These are phyloP conservation scores for Phtheirospermum japonicum DNA, from an alignment of 257 asterid species.

Conservation along the genomic window DNA sequence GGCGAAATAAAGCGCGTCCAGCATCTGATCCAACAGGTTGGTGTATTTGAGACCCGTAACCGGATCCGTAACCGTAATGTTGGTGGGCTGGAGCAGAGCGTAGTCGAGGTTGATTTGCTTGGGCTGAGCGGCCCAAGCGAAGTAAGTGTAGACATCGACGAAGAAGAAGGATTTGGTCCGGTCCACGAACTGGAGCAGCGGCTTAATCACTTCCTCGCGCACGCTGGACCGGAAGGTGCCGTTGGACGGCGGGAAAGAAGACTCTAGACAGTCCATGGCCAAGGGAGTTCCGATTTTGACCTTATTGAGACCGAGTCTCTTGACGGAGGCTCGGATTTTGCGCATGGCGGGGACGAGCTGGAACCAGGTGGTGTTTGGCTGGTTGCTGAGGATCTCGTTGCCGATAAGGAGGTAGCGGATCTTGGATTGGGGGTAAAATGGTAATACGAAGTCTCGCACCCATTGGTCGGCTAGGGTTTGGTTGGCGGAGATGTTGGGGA, in stretches of 20 bases:
- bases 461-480: slow-evolving; percentile 73
- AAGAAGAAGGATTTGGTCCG: slow-evolving; percentile 77
- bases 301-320: slow-evolving; percentile 47
- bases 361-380: slow-evolving; percentile 76
- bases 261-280: slow-evolving; percentile 66
- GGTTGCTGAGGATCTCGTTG: slow-evolving; percentile 77
- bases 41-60: slow-evolving; percentile 58
- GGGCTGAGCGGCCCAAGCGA: slow-evolving; percentile 69
- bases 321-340: slow-evolving; percentile 56
- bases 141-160: slow-evolving; percentile 77
- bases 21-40: slow-evolving; percentile 78
- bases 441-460: slow-evolving; percentile 61
- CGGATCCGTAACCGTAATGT: slow-evolving; percentile 60
- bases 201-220: slow-evolving; percentile 47
- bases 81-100: slow-evolving; percentile 54
- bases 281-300: slow-evolving; percentile 83
- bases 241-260: slow-evolving; percentile 83
- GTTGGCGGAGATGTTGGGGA: slow-evolving; percentile 55
- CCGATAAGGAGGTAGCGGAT: slow-evolving; percentile 92
- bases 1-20: slow-evolving; percentile 64
- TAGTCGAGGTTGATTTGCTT: slow-evolving; percentile 59
- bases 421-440: slow-evolving; percentile 63
- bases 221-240: slow-evolving; percentile 72
- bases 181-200: slow-evolving; percentile 58
- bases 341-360: slow-evolving; percentile 84